phyloP scores from a whole-genome alignment of 139 green algal genomes.

The Volvox africanus region DNA sequence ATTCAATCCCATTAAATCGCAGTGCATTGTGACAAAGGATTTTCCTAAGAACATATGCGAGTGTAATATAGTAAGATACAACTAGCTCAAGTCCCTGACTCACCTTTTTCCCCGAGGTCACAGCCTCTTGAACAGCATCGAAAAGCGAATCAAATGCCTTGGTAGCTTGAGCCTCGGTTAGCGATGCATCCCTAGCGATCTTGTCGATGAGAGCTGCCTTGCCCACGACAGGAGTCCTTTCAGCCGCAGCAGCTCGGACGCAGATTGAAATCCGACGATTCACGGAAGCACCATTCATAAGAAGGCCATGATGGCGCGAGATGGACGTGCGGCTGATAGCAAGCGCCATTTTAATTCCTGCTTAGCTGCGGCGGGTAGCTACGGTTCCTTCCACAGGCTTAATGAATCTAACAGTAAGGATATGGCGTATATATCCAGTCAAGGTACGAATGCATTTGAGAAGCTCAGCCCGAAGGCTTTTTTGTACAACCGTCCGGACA shows the following conservation, averaged over 20 bases:
- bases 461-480: no score
- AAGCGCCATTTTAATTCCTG: neutral
- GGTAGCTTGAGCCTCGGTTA: neutral
- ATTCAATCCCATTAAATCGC: neutral
- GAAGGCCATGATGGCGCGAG: neutral
- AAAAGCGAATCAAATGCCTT: slow-evolving; percentile 7
- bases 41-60: neutral
- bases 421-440: no score
- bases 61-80: neutral
- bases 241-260: neutral
- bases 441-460: no score
- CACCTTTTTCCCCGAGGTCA: neutral
- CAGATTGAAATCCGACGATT: neutral
- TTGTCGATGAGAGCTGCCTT: slow-evolving; percentile 1
- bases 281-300: neutral
- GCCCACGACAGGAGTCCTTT: neutral
- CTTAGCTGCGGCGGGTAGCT: no score
- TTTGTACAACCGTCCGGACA: no score
- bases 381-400: no score
- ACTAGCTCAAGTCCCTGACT: neutral
- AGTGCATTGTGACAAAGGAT: neutral
- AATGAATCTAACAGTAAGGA: no score
- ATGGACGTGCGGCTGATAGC: neutral
- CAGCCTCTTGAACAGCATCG: neutral
- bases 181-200: neutral